Evolutionary conservation across 1,284 basidiomycete genomes (phyloP).

Genomic region (Wolfiporia cocos): DNA sequence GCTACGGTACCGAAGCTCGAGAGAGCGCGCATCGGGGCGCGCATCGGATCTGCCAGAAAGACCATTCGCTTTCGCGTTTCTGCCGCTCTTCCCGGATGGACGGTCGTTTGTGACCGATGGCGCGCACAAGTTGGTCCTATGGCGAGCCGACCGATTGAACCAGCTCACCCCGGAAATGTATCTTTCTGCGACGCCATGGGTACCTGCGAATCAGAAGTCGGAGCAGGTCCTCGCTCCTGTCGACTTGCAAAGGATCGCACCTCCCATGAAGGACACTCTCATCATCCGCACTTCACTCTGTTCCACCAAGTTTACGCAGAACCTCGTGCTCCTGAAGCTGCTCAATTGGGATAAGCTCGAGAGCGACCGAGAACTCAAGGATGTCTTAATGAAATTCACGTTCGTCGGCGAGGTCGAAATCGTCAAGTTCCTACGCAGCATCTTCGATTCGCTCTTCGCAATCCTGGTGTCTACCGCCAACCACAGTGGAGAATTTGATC

Average conservation of each 20-base stretch:
- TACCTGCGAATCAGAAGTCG: conserved; percentile 45
- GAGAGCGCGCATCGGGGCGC: conserved; percentile 39
- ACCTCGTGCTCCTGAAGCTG: conserved; percentile 78
- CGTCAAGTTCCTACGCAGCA: conserved; percentile 89
- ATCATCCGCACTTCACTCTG: conserved; percentile 86
- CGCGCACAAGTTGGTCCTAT: conserved; percentile 80
- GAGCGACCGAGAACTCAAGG: conserved; percentile 65
- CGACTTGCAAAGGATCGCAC: conserved; percentile 60
- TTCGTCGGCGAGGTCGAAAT: conserved; percentile 93
- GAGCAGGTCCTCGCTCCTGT: conserved; percentile 57
- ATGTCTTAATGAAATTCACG: conserved; percentile 80
- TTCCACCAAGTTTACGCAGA: conserved; percentile 92
- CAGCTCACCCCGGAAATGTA: conserved; percentile 67
- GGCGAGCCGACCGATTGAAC: conserved; percentile 66
- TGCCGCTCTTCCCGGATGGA: conserved; percentile 80
- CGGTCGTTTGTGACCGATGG: conserved; percentile 89
- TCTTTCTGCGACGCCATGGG: conserved; percentile 57
- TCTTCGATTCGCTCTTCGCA: conserved; percentile 91
- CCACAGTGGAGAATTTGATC: conserved; percentile 75
- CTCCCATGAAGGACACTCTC: conserved; percentile 74
- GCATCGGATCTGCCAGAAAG: conserved; percentile 46
- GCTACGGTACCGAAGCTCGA: conserved; percentile 74
- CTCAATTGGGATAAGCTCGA: conserved; percentile 78
- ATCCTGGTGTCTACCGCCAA: conserved; percentile 79
- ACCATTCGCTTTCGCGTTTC: conserved; percentile 90